A percentile compares a stretch with the other conserved stretches of the same genome.
phyloP scores from a whole-genome alignment of 139 green algal genomes.

The Asterochloris sp. region DNA sequence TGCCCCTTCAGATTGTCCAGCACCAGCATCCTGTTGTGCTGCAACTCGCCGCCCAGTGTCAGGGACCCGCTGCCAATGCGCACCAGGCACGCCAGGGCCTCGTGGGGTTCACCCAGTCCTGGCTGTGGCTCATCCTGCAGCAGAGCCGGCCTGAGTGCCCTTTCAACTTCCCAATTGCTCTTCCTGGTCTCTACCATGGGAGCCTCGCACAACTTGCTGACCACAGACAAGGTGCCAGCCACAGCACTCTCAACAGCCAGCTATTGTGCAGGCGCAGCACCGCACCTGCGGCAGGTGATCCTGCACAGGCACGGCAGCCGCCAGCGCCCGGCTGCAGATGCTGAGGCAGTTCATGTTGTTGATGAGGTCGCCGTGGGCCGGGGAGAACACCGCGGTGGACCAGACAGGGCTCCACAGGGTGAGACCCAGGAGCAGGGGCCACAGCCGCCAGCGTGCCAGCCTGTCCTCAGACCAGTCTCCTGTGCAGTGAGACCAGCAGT shows the following conservation, averaged over 20 bases:
- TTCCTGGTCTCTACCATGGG: too few species aligned
- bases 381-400: background rate
- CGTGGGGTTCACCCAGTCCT: background rate
- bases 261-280: too few species aligned
- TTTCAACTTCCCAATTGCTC: too few species aligned
- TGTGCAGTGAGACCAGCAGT: background rate
- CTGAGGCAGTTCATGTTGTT: slow-evolving; percentile 16
- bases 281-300: background rate
- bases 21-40: slow-evolving; percentile 1
- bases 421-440: slow-evolving; percentile 9
- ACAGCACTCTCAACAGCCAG: too few species aligned
- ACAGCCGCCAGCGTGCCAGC: slow-evolving; percentile 6
- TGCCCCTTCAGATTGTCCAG: slow-evolving; percentile 2
- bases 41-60: background rate
- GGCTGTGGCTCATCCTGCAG: too few species aligned
- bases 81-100: background rate
- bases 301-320: slow-evolving; percentile 1
- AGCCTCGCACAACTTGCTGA: too few species aligned
- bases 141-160: too few species aligned
- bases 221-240: too few species aligned
- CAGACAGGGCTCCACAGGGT: slow-evolving; percentile 17
- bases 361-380: background rate
- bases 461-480: background rate
- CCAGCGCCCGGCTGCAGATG: slow-evolving; percentile 9
- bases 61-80: background rate